phyloP scores from a whole-genome alignment of 192 early-diverging fungal species.

The Jimgerdemannia lactiflua region DNA sequence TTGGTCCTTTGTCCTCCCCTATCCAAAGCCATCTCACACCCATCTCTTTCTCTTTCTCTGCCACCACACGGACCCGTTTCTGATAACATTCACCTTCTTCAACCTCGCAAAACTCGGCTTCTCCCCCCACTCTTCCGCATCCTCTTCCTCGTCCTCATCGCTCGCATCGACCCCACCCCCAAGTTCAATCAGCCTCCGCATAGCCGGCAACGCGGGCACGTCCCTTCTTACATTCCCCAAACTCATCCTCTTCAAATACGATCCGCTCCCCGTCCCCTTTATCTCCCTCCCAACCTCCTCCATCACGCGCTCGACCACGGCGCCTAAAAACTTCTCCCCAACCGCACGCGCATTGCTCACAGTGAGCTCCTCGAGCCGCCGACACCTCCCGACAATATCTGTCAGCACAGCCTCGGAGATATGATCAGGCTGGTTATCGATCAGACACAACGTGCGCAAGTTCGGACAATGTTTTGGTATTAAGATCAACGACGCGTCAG shows the following conservation, averaged over 20 bases:
- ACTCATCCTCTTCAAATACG: constrained; percentile 17
- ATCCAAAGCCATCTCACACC: neutral
- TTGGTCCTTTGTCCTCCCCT: too few relatives aligned
- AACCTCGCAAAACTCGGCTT: constrained; percentile 1
- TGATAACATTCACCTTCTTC: constrained; percentile 23
- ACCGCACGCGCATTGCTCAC: constrained; percentile 25
- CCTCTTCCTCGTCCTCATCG: constrained; percentile 11
- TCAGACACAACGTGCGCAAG: constrained; percentile 18
- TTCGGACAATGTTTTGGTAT: constrained; percentile 16
- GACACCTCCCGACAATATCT: constrained; percentile 14
- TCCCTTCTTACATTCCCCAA: constrained; percentile 20
- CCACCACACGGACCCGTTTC: constrained; percentile 32
- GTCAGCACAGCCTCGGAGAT: constrained; percentile 18
- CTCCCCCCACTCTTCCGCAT: constrained; percentile 8
- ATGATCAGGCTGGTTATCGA: constrained; percentile 19
- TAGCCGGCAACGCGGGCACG: constrained; percentile 2
- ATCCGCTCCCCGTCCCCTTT: neutral
- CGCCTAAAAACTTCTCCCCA: constrained; percentile 16
- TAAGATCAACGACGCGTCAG: constrained; percentile 18
- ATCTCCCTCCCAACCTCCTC: constrained; percentile 14
- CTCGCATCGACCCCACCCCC: constrained; percentile 4
- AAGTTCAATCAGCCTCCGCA: constrained; percentile 15
- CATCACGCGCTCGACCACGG: constrained; percentile 14
- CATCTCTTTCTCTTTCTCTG: constrained; percentile 10
- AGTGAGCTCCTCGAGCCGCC: constrained; percentile 5